Evolutionary conservation across 1,284 basidiomycete species (phyloP), one percentile per base, ranked within the genome.

Genomic region (Boletus holoroseus): DNA sequence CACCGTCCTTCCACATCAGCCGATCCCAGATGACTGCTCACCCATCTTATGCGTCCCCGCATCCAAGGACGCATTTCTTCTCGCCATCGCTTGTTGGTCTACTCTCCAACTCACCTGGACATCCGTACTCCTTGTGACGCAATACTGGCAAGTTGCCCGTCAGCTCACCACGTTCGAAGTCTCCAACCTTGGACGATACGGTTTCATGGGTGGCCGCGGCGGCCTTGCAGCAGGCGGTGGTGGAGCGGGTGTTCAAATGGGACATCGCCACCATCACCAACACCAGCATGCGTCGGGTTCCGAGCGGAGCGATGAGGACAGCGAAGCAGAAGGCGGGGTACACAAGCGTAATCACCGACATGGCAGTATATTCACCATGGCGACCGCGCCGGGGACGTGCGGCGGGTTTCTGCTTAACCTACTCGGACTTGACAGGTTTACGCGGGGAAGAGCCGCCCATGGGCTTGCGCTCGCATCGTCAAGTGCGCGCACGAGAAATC

Each of bases 121-220:
- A 0, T 70, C 81, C 37, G 79, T 99, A 49, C 83, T 99, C 40
- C 82, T 95, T 44, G 77, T 76, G 32, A 85, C 85, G 6, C 96
- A 99, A 62, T 74, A 86, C 35, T 96, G 91, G 88, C 95, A 98
- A 71, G 82, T 98, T 47, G 80, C 85, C 8, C 79, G 88, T 16
- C 95, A 99, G 66, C 91, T 99, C 82, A 99, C 95, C 1, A 97
- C 95, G 0, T 79, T 96, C 50, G 95, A 99, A 66, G 91, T 98
- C 5, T 88, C 85, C 52, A 99, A 99, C 65, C 81, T 98, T 3
- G 93, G 94, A 0, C 79, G 95, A 44, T 97, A 88, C 63, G 95
- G 96, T 3, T 98, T 85, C 73, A 97, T 99, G 93, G 96, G 95
- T 42, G 94, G 94, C 0, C 83, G 90, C 27, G 92, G 91, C 1